Conservation (phyloP, 306 rosid species). For the Castanea sativa region DNA sequence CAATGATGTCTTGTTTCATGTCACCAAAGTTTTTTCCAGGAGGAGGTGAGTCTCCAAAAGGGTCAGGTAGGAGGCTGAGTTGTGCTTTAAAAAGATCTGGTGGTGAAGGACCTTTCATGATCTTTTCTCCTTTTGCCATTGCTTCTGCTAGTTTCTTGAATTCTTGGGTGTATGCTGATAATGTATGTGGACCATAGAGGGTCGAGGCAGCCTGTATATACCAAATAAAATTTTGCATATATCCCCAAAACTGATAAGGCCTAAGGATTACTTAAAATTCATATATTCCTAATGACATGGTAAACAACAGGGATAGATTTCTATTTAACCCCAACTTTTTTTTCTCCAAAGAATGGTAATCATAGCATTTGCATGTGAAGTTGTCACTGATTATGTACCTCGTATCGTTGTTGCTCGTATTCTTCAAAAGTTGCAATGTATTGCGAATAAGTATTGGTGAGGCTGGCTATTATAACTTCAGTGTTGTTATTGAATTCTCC, state of each 20-base stretch:
- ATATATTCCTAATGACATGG: too few relatives aligned
- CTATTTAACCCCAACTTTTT: too few relatives aligned
- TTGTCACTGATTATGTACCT: slow-evolving; percentile 33
- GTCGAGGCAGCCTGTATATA: slow-evolving; percentile 77
- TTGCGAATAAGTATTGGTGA: slow-evolving; percentile 81
- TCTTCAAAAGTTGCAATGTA: slow-evolving; percentile 81
- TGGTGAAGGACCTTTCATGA: slow-evolving; percentile 45
- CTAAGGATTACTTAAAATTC: neutral
- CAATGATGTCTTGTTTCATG: slow-evolving; percentile 51
- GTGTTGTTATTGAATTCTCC: slow-evolving; percentile 57
- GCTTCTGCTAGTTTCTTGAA: slow-evolving; percentile 68
- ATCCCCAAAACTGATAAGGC: neutral
- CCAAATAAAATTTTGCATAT: neutral
- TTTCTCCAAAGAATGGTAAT: neutral
- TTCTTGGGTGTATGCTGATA: slow-evolving; percentile 84
- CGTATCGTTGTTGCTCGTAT: slow-evolving; percentile 70
- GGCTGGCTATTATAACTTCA: slow-evolving; percentile 71
- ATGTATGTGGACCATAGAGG: slow-evolving; percentile 80
- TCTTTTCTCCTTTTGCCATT: slow-evolving; percentile 54
- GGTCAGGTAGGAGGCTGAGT: slow-evolving; percentile 28
- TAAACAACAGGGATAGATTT: too few relatives aligned
- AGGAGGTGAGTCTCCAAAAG: slow-evolving; percentile 51
- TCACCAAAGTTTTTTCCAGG: slow-evolving; percentile 56
- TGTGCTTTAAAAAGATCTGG: slow-evolving; percentile 70
- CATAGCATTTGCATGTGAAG: neutral